phyloP scores from a whole-genome alignment of 192 early-diverging fungal genomes.

The Rhizophagus prolifer region DNA sequence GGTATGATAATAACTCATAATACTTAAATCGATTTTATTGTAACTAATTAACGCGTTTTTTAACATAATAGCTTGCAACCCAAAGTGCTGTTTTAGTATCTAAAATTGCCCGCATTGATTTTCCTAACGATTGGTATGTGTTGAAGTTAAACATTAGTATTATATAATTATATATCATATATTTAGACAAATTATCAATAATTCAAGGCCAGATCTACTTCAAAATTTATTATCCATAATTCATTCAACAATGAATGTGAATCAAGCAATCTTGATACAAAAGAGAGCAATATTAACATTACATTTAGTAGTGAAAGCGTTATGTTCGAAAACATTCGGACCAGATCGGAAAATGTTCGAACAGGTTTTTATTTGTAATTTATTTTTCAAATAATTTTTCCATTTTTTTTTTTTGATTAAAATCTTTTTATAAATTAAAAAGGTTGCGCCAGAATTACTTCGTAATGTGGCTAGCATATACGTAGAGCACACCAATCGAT shows the following conservation, averaged over 20 bases:
- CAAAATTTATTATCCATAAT: constrained; percentile 55
- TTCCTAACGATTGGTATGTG: constrained; percentile 80
- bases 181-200: constrained; percentile 2
- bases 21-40: neutral
- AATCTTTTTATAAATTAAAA: constrained; percentile 35
- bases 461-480: constrained; percentile 67
- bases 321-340: constrained; percentile 69
- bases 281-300: constrained; percentile 72
- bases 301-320: constrained; percentile 71
- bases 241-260: constrained; percentile 46
- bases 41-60: neutral
- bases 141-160: constrained; percentile 28
- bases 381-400: neutral
- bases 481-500: constrained; percentile 53
- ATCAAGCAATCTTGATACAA: constrained; percentile 52
- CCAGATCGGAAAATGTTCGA: constrained; percentile 59
- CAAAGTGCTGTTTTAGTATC: constrained; percentile 77
- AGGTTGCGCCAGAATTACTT: constrained; percentile 73
- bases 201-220: constrained; percentile 59
- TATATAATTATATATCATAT: neutral
- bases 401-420: neutral
- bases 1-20: constrained; percentile 34
- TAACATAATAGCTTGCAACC: constrained; percentile 53
- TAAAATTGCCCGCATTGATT: constrained; percentile 86
- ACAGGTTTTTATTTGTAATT: constrained; percentile 34